Conservation (phyloP, 371 early-diverging fungal genomes). For the Synchytrium microbalum region DNA sequence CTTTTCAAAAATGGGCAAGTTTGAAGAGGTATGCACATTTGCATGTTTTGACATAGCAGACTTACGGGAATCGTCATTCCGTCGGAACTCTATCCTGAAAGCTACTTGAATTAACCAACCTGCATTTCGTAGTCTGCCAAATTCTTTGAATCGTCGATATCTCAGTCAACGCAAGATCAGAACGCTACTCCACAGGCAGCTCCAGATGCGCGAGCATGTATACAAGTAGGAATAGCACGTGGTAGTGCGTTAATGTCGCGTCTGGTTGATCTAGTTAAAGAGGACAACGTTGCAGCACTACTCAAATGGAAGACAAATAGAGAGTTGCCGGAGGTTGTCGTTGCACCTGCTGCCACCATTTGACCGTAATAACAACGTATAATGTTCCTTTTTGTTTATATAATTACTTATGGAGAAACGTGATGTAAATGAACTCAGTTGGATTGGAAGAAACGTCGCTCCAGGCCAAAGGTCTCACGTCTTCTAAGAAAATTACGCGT, state of each 20-base stretch:
- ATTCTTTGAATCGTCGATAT: background rate
- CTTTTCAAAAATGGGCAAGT: background rate
- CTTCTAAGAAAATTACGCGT: too few species aligned
- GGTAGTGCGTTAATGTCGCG: background rate
- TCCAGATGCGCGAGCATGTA: background rate
- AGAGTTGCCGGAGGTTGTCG: background rate
- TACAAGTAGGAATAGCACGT: background rate
- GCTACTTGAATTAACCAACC: too few species aligned
- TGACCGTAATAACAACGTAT: too few species aligned
- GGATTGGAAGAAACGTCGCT: too few species aligned
- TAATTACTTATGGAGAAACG: too few species aligned
- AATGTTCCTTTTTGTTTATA: too few species aligned
- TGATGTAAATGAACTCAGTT: too few species aligned
- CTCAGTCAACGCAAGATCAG: background rate
- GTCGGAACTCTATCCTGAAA: background rate
- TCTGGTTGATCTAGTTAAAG: background rate
- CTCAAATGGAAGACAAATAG: background rate
- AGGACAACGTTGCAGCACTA: background rate
- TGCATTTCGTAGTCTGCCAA: background rate
- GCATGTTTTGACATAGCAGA: too few species aligned
- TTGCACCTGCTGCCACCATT: background rate
- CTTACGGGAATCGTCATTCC: too few species aligned
- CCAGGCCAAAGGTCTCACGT: too few species aligned
- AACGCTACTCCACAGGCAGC: background rate
- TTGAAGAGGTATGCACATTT: background rate